Conservation (phyloP, 306 rosid genomes). For the Fragaria ananassa region DNA sequence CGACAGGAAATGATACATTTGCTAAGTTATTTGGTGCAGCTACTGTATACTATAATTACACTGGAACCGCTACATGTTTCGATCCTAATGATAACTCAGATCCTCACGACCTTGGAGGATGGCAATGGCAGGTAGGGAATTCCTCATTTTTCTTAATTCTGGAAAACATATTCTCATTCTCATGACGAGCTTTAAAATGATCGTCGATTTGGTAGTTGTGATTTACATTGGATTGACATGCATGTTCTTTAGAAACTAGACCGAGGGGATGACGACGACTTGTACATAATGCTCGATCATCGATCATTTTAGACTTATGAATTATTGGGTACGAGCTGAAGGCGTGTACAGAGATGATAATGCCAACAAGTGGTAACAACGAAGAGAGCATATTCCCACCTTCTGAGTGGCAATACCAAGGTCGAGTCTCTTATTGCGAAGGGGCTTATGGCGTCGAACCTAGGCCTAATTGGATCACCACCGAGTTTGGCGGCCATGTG, state of each 20-base stretch:
- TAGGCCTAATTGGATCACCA: constrained; percentile 71
- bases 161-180: too few species aligned
- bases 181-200: too few species aligned
- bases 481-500: constrained; percentile 76
- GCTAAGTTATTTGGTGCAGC: constrained; percentile 67
- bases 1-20: constrained; percentile 42
- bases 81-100: constrained; percentile 57
- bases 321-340: constrained; percentile 14
- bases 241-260: too few species aligned
- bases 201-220: too few species aligned
- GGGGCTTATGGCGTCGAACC: constrained; percentile 22
- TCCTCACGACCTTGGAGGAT: constrained; percentile 73
- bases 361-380: constrained; percentile 47
- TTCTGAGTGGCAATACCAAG: constrained; percentile 35
- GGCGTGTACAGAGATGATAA: constrained; percentile 83
- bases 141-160: neutral
- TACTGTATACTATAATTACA: constrained; percentile 53
- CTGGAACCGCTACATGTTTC: constrained; percentile 57
- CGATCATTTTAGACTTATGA: neutral
- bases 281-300: neutral
- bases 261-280: too few species aligned
- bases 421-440: constrained; percentile 25
- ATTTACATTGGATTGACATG: too few species aligned
- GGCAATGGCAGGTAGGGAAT: constrained; percentile 74
- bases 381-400: constrained; percentile 65